Conservation (phyloP, 2,329 filamentous ascomycete species). For the Alternaria longipes region DNA sequence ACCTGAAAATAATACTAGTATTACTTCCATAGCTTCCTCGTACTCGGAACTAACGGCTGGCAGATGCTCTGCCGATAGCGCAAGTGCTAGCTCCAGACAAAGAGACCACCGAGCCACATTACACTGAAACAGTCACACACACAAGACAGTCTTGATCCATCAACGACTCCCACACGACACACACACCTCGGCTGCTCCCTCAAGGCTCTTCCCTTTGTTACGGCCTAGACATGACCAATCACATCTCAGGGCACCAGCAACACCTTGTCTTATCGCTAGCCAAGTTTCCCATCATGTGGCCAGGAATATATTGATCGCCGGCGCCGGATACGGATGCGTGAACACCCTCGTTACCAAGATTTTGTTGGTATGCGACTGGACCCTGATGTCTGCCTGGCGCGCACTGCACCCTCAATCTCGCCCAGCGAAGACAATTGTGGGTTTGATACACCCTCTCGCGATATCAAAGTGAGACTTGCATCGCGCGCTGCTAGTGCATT, state of each 20-base stretch:
- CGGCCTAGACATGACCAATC: conserved; percentile 20
- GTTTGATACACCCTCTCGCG: conserved; percentile 2
- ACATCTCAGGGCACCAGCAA: not conserved
- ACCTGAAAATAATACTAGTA: conserved; percentile 13
- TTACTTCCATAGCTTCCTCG: not conserved
- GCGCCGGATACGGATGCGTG: conserved; percentile 14
- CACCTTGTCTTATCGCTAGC: conserved; percentile 15
- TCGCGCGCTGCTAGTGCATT: conserved; percentile 5
- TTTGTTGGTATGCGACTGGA: conserved; percentile 3
- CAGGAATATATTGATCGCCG: conserved; percentile 24
- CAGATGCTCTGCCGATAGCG: not conserved
- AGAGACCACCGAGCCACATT: not conserved
- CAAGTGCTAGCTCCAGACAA: conserved; percentile 3
- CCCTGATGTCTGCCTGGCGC: conserved; percentile 12
- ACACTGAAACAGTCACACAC: conserved; percentile 30
- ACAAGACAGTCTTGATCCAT: conserved; percentile 2
- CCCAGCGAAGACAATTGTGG: not conserved
- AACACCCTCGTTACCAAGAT: conserved; percentile 10
- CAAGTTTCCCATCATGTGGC: conserved; percentile 26
- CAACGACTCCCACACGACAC: conserved; percentile 9
- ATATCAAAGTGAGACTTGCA: conserved; percentile 6
- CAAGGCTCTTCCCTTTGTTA: conserved; percentile 16
- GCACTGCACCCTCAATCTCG: conserved; percentile 1
- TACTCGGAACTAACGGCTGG: not conserved
- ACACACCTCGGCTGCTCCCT: conserved; percentile 15